Evolutionary conservation across 2,329 filamentous ascomycete species (phyloP).

Genomic region (Alternaria angustiovoidea): DNA sequence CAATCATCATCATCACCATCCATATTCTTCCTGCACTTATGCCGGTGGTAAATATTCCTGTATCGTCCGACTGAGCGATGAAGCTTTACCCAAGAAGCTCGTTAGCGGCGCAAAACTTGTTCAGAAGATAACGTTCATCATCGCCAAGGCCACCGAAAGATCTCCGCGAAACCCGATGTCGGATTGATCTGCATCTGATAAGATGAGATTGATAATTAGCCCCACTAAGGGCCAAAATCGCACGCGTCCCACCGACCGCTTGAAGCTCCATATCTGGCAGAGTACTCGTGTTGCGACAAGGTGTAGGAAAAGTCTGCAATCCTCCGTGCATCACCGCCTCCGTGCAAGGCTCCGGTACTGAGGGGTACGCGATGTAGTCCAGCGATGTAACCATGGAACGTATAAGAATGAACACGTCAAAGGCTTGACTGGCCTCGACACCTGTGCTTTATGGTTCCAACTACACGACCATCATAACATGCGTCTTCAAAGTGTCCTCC

Average conservation of each 20-base stretch:
- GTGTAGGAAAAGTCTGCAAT: slow-evolving; percentile 1
- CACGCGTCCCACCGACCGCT: background rate
- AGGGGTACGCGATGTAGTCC: background rate
- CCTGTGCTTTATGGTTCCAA: background rate
- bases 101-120: background rate
- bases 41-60: background rate
- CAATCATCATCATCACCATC: background rate
- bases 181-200: slow-evolving; percentile 9
- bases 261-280: background rate
- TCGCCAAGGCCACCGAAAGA: background rate
- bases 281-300: slow-evolving; percentile 3
- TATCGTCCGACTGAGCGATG: background rate
- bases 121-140: background rate
- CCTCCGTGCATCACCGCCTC: background rate
- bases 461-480: background rate
- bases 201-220: slow-evolving; percentile 3
- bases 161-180: slow-evolving; percentile 2
- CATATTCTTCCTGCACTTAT: background rate
- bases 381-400: background rate
- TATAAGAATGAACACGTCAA: background rate
- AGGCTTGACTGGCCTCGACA: background rate
- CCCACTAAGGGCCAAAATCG: background rate
- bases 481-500: background rate
- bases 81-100: background rate
- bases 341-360: background rate